Evolutionary conservation across 352 stramenopile species (phyloP), one percentile per base, ranked within the genome.

Genomic region (Halophytophthora polymorphica): DNA sequence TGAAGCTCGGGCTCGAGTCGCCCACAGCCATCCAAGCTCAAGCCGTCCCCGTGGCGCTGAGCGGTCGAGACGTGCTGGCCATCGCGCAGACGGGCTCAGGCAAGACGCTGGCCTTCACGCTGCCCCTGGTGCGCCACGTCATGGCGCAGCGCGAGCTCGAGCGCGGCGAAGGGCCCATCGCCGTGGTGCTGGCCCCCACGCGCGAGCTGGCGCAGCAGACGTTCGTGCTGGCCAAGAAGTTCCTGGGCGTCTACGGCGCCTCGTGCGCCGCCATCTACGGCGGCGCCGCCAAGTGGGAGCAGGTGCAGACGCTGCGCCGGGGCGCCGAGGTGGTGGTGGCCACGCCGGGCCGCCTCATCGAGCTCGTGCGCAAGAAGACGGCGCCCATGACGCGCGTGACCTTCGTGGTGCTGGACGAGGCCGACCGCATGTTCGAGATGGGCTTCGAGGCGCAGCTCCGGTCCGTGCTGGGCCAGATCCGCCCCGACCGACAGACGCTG

Each of bases 31-130:
- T 94, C 61, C 84, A 94, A 45, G 52, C 82, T 0, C 82, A 95
- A 60, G 66, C 87, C n/a, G 84, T 96, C 34, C 87, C 87, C 0
- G 61, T 94, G 12, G 84, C 85, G 3, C 56, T 96, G 43, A 79
- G 67, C 0, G 86, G 86, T 0, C 58, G 79, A 23, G 84, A 95
- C 56, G 61, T 95, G 42, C 88, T 95, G 45, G 84, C 69, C 25
- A 96, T 94, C 43, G 93, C 95, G 44, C 96, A 98, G 77, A 99
- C 97, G 1, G 97, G 97, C 22, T 97, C 86, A 2, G 97, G 97
- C 2, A 99, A 99, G 75, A 99, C 96, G 10, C 83, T 99, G 23
- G 93, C 96, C 3, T 99, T 99, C 71, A 86, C 97, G 14, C 61
- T 98, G 48, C 97, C 97, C n/a, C 86, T 98, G 64, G 74, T 99